Base-by-base conservation (phyloP, 345 rosid genomes). In the Trapa incisa region DNA sequence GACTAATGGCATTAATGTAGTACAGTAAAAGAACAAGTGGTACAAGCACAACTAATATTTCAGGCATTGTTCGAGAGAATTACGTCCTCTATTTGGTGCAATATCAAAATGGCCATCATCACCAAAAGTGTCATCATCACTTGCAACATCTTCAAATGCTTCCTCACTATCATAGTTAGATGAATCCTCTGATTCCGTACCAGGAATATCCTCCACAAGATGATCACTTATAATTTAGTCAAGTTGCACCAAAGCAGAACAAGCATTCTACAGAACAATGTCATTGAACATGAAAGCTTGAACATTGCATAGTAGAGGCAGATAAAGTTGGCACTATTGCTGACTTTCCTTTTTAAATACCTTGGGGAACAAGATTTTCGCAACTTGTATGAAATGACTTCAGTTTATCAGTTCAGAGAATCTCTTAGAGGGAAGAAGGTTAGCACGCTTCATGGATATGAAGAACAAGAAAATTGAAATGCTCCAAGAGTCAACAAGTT, bases 71-170 rank as follows among this genome's bases (percentile, higher is more conserved):
- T 35, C 11, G 33, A 53, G 41, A 54, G 37, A 62, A 37, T 61
- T 83, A 91, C 99, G 98, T 83, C 96, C 88, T 16, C 86, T 87
- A 12, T 82, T 95, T 17, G 81, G 90, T 39, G 74, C 80, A 71
- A 15, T 33, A 61, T 67, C 32, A 22, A 68, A 77, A 66, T 75
- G 57, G 12, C 80, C 85, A 67, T 71, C 43, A 60, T 78, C 80
- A 35, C 74, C 83, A 29, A 15, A 50, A 17, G 56, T 50, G 56
- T 50, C 56, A 11, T 78, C 85, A 1, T 75, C 77, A 10, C 77
- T 67, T 45, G 83, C 84, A 48, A 76, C 87, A 75, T 77, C 78
- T 52, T 77, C 80, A 45, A 73, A 76, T 9, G 79, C 94, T 39
- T 86, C 94, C 66, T 82, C 96, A 70, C 83, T 77, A 65, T 84